Evolutionary conservation across 345 rosid species (phyloP).

Genomic region (Gossypium bickii): DNA sequence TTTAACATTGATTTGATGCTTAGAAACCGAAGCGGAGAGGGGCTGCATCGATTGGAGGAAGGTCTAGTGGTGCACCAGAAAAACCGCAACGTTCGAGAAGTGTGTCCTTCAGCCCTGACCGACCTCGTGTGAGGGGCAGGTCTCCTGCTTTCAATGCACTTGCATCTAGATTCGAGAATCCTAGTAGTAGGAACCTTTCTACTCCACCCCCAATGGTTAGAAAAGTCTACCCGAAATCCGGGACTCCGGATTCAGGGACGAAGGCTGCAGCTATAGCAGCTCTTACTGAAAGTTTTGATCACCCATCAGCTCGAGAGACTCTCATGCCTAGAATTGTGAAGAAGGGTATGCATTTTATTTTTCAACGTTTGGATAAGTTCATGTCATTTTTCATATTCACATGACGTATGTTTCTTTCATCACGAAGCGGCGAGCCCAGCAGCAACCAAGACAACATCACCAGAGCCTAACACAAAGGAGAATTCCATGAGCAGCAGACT

Average conservation of each 20-base stretch:
- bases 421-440: constrained; percentile 52
- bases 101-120: constrained; percentile 91
- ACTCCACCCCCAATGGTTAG: constrained; percentile 96
- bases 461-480: constrained; percentile 49
- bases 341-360: constrained; percentile 46
- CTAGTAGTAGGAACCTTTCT: constrained; percentile 77
- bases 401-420: constrained; percentile 20
- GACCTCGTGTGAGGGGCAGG: constrained; percentile 96
- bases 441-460: constrained; percentile 42
- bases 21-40: constrained; percentile 94
- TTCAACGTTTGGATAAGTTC: background rate
- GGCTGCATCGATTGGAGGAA: constrained; percentile 72
- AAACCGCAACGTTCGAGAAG: constrained; percentile 97
- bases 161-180: constrained; percentile 90
- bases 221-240: constrained; percentile 90
- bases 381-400: background rate
- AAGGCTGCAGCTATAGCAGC: constrained; percentile 70
- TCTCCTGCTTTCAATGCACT: constrained; percentile 97
- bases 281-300: constrained; percentile 62
- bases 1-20: constrained; percentile 15
- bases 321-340: constrained; percentile 68
- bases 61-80: constrained; percentile 70
- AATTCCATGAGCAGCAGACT: constrained; percentile 63
- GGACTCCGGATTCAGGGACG: constrained; percentile 71
- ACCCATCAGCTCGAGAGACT: constrained; percentile 55